phyloP scores from a whole-genome alignment of 345 rosid genomes.

The Syzygium aromaticum region DNA sequence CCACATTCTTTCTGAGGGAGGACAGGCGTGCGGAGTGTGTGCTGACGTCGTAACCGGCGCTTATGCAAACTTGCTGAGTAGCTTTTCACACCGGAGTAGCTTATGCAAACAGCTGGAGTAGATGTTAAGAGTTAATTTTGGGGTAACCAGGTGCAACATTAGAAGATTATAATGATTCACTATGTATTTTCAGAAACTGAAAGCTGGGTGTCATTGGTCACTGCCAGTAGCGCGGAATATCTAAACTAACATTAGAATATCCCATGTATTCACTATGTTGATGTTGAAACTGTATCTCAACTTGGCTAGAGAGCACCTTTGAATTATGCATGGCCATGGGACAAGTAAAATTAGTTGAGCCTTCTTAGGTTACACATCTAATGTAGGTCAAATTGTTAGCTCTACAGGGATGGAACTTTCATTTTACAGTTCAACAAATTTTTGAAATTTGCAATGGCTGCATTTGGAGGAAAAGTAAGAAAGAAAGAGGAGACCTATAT shows the following conservation, averaged over 20 bases:
- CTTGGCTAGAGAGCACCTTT: not conserved
- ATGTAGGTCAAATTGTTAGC: not conserved
- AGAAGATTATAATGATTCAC: not conserved
- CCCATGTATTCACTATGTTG: not conserved
- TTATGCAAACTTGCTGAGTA: not conserved
- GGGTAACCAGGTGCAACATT: not conserved
- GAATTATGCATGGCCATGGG: not conserved
- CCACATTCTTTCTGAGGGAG: not conserved
- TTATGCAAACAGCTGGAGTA: not conserved
- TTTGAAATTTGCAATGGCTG: not conserved
- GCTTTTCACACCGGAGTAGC: not conserved
- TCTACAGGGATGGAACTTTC: not conserved
- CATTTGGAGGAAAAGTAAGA: not conserved
- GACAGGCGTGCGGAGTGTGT: not conserved
- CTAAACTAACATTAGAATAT: too few species aligned
- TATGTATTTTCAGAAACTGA: not conserved
- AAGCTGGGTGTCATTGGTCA: not conserved
- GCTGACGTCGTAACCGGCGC: not conserved
- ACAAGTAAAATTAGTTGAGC: not conserved
- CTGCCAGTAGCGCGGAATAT: not conserved
- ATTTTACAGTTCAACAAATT: not conserved
- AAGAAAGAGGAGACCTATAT: not conserved
- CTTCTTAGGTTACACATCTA: not conserved
- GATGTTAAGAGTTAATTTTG: not conserved
- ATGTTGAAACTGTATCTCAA: not conserved